Base-by-base conservation (phyloP, 257 asterid species). In the Solanum habrochaites region DNA sequence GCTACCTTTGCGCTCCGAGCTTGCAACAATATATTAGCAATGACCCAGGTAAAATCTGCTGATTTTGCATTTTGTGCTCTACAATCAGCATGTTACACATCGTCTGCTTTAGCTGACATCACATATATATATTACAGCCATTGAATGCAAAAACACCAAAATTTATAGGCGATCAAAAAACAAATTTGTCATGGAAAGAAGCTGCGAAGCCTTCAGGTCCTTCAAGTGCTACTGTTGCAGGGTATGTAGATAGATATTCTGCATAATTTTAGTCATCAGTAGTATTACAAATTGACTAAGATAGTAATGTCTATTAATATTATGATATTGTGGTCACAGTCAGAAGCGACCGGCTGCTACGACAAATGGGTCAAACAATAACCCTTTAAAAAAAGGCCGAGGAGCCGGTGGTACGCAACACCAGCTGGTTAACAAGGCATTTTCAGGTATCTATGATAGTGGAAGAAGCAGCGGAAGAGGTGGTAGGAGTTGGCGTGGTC, bases 171-270 rank as follows among this genome's bases (percentile, higher is more conserved):
- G 98, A 93, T 92, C 92, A 92, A 91, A 96, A 93, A 90, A 90
- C 94, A 18, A 94, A 85, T 89, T 91, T 95, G 92, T 96, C 99
- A n/a, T 96, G 98, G 99, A 96, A 89, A 91, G 99, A 95, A 91
- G 91, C 86, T 49, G 71, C 91, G 37, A 96, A 93, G 88, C 86
- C 93, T 86, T 89, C 93, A 56, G 86, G 86, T 29, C 32, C 93
- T 29, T 35, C 97, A 43, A 81, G 85, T 87, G 88, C 93, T 62
- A 83, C 92, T 90, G 87, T 85, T 85, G 89, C 95, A 49, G 96
- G 98, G 98, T 95, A 93, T 80, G 92, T 74, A 11, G 47, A 78
- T 45, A 43, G 58, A 77, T 25, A 25, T 43, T 77, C 23, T 47
- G 42, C 9, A 1, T 9, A 21, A 80, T 64, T 80, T 43, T 77